phyloP scores from a whole-genome alignment of 371 early-diverging fungal species.

The Dinochytrium kinnereticum region DNA sequence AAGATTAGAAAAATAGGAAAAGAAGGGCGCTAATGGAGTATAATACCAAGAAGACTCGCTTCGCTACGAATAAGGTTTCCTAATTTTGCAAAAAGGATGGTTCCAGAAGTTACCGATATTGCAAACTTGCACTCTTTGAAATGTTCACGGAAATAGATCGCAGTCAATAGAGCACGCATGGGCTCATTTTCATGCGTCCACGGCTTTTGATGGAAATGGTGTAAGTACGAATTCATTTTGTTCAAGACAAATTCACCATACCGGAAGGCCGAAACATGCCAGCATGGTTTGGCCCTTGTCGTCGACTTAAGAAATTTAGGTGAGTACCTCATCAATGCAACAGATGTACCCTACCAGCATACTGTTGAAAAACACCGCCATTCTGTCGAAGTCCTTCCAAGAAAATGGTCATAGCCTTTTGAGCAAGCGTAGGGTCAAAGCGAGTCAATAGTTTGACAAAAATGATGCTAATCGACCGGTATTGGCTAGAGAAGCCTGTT shows the following conservation, averaged over 20 bases:
- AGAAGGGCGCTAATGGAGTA: too few relatives aligned
- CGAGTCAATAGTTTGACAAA: constrained; percentile 3
- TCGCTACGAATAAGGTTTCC: constrained; percentile 4
- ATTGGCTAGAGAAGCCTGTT: not conserved
- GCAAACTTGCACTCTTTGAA: too few relatives aligned
- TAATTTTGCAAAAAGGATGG: not conserved
- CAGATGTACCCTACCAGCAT: not conserved
- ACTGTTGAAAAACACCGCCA: constrained; percentile 18
- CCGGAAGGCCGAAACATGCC: constrained; percentile 20
- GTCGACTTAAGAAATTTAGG: not conserved
- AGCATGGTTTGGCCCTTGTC: constrained; percentile 25
- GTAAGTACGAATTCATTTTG: too few relatives aligned
- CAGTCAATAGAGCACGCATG: not conserved
- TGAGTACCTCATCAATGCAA: not conserved
- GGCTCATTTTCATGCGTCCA: constrained; percentile 16
- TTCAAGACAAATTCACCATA: too few relatives aligned
- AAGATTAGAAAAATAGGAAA: not conserved
- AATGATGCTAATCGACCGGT: not conserved
- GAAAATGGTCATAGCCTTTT: not conserved
- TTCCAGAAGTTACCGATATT: not conserved
- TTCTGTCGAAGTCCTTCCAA: not conserved
- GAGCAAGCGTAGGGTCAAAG: not conserved
- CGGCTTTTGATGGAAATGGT: constrained; percentile 5
- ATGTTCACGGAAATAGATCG: not conserved
- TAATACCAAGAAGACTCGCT: constrained; percentile 6